These are phyloP conservation scores for Fereydounia khargensis DNA, from an alignment of 1,284 basidiomycete species.

Conservation along the genomic window DNA sequence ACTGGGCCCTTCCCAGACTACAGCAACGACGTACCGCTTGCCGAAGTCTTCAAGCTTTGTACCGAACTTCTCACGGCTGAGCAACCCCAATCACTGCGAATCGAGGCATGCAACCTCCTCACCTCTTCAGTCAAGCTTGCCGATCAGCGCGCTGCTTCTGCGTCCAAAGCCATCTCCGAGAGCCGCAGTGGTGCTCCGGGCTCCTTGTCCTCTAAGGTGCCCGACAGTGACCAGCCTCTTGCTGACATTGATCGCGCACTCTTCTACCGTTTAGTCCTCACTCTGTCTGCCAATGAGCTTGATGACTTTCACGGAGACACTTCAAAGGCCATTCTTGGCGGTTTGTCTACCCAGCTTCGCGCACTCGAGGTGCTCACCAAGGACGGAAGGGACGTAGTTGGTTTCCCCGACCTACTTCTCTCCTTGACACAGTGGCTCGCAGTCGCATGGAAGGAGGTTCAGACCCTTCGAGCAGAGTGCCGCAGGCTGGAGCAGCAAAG, in stretches of 20 bases:
- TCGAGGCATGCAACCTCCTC: constrained; percentile 34
- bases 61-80: constrained; percentile 32
- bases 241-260: constrained; percentile 46
- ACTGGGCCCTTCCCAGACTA: constrained; percentile 20
- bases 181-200: constrained; percentile 43
- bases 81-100: constrained; percentile 24
- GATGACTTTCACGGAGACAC: constrained; percentile 12
- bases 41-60: constrained; percentile 36
- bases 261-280: constrained; percentile 42
- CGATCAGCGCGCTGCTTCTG: constrained; percentile 28
- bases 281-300: constrained; percentile 22
- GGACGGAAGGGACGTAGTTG: constrained; percentile 47
- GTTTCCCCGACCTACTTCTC: constrained; percentile 40
- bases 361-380: constrained; percentile 50
- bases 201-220: constrained; percentile 39
- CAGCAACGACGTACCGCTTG: constrained; percentile 26
- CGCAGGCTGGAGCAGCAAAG: not conserved
- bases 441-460: constrained; percentile 41
- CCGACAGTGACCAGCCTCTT: constrained; percentile 40
- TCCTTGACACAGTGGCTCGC: constrained; percentile 38
- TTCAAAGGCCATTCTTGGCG: constrained; percentile 12
- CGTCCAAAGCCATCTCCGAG: constrained; percentile 33
- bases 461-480: constrained; percentile 28
- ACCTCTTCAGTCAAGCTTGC: constrained; percentile 34
- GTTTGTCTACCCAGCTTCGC: constrained; percentile 34